A percentile compares a stretch with the other conserved stretches of the same genome.
Conservation (phyloP, 768 basidiomycete species). For the Xerocomus spinulosus region DNA sequence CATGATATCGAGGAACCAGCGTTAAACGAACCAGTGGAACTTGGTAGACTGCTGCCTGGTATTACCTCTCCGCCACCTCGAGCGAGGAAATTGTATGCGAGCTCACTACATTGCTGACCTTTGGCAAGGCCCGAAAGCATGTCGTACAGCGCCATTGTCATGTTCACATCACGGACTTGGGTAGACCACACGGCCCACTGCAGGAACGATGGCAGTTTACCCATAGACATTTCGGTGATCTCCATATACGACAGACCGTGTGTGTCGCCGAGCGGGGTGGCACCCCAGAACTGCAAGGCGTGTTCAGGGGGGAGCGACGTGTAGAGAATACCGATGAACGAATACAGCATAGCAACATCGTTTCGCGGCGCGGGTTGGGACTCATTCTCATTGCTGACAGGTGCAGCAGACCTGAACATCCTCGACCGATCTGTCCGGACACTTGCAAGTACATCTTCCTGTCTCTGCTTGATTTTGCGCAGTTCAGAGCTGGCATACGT, state of each 20-base stretch:
- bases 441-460: constrained; percentile 78
- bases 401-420: constrained; percentile 39
- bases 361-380: constrained; percentile 58
- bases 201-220: constrained; percentile 68
- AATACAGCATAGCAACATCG: constrained; percentile 81
- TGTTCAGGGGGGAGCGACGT: constrained; percentile 66
- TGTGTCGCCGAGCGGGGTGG: constrained; percentile 43
- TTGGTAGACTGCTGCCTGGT: constrained; percentile 51
- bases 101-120: constrained; percentile 79
- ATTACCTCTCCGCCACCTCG: constrained; percentile 68
- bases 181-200: constrained; percentile 91
- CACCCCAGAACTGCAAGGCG: constrained; percentile 85
- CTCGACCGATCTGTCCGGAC: constrained; percentile 61
- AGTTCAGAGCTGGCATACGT: constrained; percentile 76
- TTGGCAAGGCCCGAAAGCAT: constrained; percentile 84
- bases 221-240: constrained; percentile 53
- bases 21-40: constrained; percentile 32
- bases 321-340: constrained; percentile 80
- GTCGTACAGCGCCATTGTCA: constrained; percentile 80
- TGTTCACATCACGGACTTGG: constrained; percentile 62
- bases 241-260: constrained; percentile 52
- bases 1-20: constrained; percentile 67
- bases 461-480: constrained; percentile 82
- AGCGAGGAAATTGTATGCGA: constrained; percentile 86
- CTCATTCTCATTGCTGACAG: constrained; percentile 40